These are phyloP conservation scores for Fraxinus xanthoxyloides DNA, from an alignment of 305 asterid genomes.

Conservation along the genomic window DNA sequence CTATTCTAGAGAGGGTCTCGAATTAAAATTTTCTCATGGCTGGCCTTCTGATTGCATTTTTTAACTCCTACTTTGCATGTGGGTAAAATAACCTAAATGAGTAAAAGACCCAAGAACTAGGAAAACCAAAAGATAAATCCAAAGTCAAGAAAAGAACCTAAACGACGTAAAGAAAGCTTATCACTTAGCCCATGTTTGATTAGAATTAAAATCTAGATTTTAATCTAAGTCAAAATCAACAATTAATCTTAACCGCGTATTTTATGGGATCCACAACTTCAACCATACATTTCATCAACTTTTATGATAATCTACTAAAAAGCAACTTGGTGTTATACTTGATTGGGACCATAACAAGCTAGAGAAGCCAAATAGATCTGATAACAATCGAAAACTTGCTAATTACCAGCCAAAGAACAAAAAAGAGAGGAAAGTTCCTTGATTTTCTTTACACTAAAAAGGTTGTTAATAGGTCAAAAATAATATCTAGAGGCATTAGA, in stretches of 20 bases:
- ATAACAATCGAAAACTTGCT: slow-evolving; percentile 4
- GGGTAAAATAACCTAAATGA: not conserved
- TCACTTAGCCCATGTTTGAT: not conserved
- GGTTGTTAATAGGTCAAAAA: not conserved
- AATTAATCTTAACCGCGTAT: too few relatives aligned
- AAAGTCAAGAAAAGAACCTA: slow-evolving; percentile 2
- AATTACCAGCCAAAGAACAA: not conserved
- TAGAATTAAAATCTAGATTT: too few relatives aligned
- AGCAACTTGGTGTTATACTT: too few relatives aligned
- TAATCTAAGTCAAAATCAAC: too few relatives aligned
- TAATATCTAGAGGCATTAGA: too few relatives aligned
- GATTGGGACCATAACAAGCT: not conserved
- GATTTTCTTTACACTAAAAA: not conserved
- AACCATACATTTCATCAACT: too few relatives aligned
- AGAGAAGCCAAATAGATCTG: slow-evolving; percentile 1
- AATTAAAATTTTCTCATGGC: not conserved
- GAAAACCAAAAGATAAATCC: not conserved
- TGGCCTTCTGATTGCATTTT: not conserved
- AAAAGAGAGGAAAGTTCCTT: not conserved
- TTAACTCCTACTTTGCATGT: not conserved
- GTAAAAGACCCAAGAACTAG: not conserved
- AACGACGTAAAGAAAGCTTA: not conserved
- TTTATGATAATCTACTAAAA: too few relatives aligned
- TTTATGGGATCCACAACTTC: too few relatives aligned
- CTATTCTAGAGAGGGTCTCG: slow-evolving; percentile 2